A percentile compares a stretch with the other conserved stretches of the same genome.
Evolutionary conservation across 768 basidiomycete genomes (phyloP).

Genomic region (Boletus reticuloceps): DNA sequence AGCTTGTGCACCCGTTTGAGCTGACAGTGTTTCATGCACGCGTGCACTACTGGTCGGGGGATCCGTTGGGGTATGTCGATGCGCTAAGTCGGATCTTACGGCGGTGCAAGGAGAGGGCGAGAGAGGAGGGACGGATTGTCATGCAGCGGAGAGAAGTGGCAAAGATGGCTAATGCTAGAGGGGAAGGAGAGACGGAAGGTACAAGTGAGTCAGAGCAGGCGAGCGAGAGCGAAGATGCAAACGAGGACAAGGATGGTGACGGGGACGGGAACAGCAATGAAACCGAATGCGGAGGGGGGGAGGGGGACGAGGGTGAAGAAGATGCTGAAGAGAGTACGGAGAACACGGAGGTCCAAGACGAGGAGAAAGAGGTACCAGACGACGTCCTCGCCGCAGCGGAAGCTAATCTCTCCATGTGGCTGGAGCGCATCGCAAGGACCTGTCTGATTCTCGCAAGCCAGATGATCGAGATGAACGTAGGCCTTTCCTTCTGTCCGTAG

Average conservation of each 20-base stretch:
- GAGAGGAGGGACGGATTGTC: slow-evolving; percentile 27
- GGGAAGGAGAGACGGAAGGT: neutral
- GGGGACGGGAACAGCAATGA: neutral
- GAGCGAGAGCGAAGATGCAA: slow-evolving; percentile 23
- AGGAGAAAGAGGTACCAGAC: slow-evolving; percentile 7
- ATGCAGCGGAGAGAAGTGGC: slow-evolving; percentile 9
- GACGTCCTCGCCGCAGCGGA: slow-evolving; percentile 26
- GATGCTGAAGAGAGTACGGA: neutral
- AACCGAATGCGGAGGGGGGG: neutral
- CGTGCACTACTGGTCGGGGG: slow-evolving; percentile 78
- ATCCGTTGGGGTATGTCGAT: slow-evolving; percentile 78
- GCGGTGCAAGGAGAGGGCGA: slow-evolving; percentile 55
- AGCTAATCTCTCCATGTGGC: slow-evolving; percentile 66
- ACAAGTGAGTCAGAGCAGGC: neutral
- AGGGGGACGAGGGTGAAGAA: neutral
- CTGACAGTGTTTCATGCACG: slow-evolving; percentile 68
- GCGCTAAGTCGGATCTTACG: slow-evolving; percentile 60
- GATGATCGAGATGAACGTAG: slow-evolving; percentile 80
- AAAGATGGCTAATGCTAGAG: neutral
- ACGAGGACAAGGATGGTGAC: neutral
- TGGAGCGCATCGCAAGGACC: slow-evolving; percentile 74
- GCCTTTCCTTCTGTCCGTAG: neutral
- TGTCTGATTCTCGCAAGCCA: slow-evolving; percentile 78
- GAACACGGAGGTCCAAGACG: neutral
- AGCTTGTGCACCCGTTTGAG: slow-evolving; percentile 42